Evolutionary conservation across 306 rosid genomes (phyloP).

Genomic region (Nissolia schottii): DNA sequence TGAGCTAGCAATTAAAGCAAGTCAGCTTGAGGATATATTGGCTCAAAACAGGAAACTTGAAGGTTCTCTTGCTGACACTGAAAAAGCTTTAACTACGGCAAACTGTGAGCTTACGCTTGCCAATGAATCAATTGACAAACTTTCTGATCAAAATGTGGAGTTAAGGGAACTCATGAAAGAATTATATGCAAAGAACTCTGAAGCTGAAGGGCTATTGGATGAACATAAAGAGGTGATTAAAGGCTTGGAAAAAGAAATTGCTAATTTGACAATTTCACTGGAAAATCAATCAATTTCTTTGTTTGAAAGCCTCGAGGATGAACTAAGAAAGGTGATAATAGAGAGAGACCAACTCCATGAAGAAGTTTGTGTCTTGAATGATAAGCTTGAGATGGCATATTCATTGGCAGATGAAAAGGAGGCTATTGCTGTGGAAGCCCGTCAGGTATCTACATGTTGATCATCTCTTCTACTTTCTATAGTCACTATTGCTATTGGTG

Average conservation of each 20-base stretch:
- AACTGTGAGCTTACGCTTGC: slow-evolving; percentile 65
- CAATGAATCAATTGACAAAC: slow-evolving; percentile 39
- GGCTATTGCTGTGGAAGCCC: slow-evolving; percentile 76
- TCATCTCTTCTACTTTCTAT: slow-evolving; percentile 19
- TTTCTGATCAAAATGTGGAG: slow-evolving; percentile 60
- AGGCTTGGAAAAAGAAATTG: slow-evolving; percentile 75
- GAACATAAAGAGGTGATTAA: slow-evolving; percentile 73
- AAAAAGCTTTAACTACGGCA: slow-evolving; percentile 51
- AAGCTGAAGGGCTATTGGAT: slow-evolving; percentile 60
- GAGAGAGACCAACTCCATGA: slow-evolving; percentile 78
- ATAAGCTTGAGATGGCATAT: slow-evolving; percentile 72
- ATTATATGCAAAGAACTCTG: slow-evolving; percentile 46
- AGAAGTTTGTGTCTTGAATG: slow-evolving; percentile 55
- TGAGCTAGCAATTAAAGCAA: slow-evolving; percentile 62
- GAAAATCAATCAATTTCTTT: slow-evolving; percentile 51
- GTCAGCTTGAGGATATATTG: slow-evolving; percentile 57
- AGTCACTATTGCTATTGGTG: slow-evolving; percentile 1
- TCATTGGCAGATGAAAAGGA: slow-evolving; percentile 87
- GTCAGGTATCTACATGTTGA: slow-evolving; percentile 54
- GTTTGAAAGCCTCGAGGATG: slow-evolving; percentile 57
- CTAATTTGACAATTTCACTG: slow-evolving; percentile 56
- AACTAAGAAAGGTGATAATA: slow-evolving; percentile 46
- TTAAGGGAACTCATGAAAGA: slow-evolving; percentile 64
- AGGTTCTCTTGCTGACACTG: slow-evolving; percentile 53
- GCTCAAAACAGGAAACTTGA: slow-evolving; percentile 51